phyloP scores from a whole-genome alignment of 2,329 filamentous ascomycete species.

The Clonostachys rosea region DNA sequence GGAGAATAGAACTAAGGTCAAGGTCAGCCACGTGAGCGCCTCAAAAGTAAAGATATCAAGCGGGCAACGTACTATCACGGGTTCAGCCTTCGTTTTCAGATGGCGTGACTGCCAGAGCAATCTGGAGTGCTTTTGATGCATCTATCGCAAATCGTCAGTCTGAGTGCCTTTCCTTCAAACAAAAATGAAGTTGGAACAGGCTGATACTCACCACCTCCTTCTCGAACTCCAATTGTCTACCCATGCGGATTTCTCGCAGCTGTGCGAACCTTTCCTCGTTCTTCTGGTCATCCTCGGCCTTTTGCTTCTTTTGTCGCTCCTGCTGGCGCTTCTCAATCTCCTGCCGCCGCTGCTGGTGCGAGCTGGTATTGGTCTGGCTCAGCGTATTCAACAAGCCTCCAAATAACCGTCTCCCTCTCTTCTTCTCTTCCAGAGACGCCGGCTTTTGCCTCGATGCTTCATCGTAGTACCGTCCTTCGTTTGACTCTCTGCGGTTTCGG shows the following conservation, averaged over 20 bases:
- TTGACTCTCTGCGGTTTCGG: neutral
- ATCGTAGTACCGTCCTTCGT: neutral
- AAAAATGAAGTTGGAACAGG: neutral
- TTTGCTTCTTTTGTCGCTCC: slow-evolving; percentile 69
- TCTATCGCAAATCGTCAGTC: slow-evolving; percentile 42
- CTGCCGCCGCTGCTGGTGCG: slow-evolving; percentile 63
- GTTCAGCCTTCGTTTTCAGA: slow-evolving; percentile 66
- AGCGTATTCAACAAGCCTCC: slow-evolving; percentile 76
- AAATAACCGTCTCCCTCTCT: slow-evolving; percentile 80
- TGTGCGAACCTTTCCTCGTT: slow-evolving; percentile 62
- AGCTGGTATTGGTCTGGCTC: slow-evolving; percentile 63
- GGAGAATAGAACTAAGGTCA: slow-evolving; percentile 73
- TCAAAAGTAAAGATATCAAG: no score
- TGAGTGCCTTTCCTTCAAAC: slow-evolving; percentile 5
- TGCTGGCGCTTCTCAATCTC: slow-evolving; percentile 82
- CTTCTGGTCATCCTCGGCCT: slow-evolving; percentile 64
- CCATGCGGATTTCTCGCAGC: slow-evolving; percentile 54
- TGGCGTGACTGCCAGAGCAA: slow-evolving; percentile 68
- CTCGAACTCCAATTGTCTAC: slow-evolving; percentile 72
- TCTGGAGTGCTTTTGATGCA: slow-evolving; percentile 70
- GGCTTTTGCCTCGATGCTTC: slow-evolving; percentile 5
- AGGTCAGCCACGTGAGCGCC: no score
- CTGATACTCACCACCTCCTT: slow-evolving; percentile 62
- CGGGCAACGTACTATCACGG: slow-evolving; percentile 61
- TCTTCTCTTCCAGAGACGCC: slow-evolving; percentile 62